Evolutionary conservation across 306 rosid genomes (phyloP).

Genomic region (Cyclanthera cordifolia): DNA sequence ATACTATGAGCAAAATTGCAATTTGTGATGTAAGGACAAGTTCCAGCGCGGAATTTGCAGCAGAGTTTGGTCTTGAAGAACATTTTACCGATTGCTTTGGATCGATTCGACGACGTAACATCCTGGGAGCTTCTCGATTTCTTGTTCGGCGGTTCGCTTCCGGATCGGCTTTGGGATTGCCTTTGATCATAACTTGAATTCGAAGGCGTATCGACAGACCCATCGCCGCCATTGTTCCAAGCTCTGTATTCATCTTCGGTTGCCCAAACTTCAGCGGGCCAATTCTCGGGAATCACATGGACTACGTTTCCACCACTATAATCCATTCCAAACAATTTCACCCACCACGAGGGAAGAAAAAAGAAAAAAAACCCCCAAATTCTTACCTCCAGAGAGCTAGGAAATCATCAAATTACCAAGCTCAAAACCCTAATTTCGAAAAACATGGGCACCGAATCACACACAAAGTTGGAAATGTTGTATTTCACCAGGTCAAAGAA

Average conservation of each 20-base stretch:
- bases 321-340: constrained; percentile 36
- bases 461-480: not conserved
- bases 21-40: constrained; percentile 77
- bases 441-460: not conserved
- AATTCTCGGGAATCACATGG: constrained; percentile 65
- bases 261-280: constrained; percentile 85
- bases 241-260: constrained; percentile 86
- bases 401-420: not conserved
- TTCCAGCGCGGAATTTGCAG: constrained; percentile 88
- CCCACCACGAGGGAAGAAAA: not conserved
- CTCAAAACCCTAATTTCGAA: constrained; percentile 11
- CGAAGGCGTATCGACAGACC: constrained; percentile 41
- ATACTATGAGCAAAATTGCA: constrained; percentile 97
- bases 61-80: constrained; percentile 96
- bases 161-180: constrained; percentile 54
- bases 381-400: not conserved
- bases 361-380: not conserved
- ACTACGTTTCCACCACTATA: constrained; percentile 57
- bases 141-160: constrained; percentile 78
- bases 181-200: constrained; percentile 64
- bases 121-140: constrained; percentile 70
- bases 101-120: constrained; percentile 41
- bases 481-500: not conserved
- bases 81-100: constrained; percentile 92
- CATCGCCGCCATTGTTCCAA: constrained; percentile 46